Evolutionary conservation across 169 alveolate species (phyloP).

Genomic region (Plasmodium yoelii): DNA sequence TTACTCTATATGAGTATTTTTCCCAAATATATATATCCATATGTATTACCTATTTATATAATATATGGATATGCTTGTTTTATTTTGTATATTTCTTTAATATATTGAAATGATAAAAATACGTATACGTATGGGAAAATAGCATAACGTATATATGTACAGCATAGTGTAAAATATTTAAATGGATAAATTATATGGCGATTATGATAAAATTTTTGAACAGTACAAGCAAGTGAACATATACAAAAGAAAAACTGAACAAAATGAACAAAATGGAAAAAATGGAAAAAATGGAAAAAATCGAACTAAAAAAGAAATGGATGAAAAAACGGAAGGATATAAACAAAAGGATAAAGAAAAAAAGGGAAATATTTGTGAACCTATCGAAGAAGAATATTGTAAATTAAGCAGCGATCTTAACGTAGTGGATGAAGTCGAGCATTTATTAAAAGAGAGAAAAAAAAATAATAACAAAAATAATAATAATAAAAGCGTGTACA

Average conservation of each 20-base stretch:
- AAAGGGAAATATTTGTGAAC: neutral
- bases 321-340: constrained; percentile 44
- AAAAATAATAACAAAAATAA: neutral
- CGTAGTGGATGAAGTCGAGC: neutral
- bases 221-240: constrained; percentile 41
- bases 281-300: constrained; percentile 6
- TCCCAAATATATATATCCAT: too few species aligned
- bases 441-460: neutral
- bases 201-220: constrained; percentile 68
- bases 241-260: constrained; percentile 53
- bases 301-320: constrained; percentile 12
- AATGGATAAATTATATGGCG: constrained; percentile 76
- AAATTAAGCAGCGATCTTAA: neutral
- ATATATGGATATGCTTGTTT: too few species aligned
- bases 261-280: constrained; percentile 5
- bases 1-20: too few species aligned
- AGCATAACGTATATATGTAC: too few species aligned
- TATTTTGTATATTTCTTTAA: too few species aligned
- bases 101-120: too few species aligned
- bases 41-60: too few species aligned
- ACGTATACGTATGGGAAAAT: too few species aligned
- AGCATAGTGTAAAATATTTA: neutral
- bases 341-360: constrained; percentile 1
- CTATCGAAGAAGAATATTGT: neutral
- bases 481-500: neutral